Conservation (phyloP, 2,329 filamentous ascomycete species). For the Neodidymelliopsis sp. region DNA sequence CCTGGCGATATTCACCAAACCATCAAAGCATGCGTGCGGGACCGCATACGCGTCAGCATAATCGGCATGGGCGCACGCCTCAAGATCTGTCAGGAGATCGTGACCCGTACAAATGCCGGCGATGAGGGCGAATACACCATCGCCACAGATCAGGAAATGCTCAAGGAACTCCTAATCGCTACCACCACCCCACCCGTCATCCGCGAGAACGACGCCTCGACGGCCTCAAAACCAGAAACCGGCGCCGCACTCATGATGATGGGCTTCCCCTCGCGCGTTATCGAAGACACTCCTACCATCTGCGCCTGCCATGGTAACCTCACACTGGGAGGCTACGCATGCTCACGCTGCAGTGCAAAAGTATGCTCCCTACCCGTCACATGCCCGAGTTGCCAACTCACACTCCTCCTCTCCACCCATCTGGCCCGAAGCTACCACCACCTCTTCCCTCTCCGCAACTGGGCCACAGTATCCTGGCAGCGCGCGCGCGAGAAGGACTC, state of each 20-base stretch:
- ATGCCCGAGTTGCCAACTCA: constrained; percentile 89
- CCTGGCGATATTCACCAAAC: constrained; percentile 96
- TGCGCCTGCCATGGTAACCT: constrained; percentile 92
- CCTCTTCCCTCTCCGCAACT: constrained; percentile 71
- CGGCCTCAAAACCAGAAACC: constrained; percentile 47
- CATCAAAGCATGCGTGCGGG: constrained; percentile 76
- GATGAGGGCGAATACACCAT: constrained; percentile 80
- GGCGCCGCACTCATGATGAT: constrained; percentile 81
- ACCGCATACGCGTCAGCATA: constrained; percentile 86
- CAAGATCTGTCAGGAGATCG: constrained; percentile 89
- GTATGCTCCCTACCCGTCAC: constrained; percentile 90
- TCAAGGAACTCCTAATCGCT: constrained; percentile 85
- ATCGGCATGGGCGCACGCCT: constrained; percentile 92
- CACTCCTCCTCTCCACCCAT: constrained; percentile 85
- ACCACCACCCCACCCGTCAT: constrained; percentile 90
- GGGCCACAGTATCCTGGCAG: constrained; percentile 87
- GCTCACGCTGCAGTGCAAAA: constrained; percentile 85
- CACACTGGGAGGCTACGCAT: constrained; percentile 84
- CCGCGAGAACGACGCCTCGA: constrained; percentile 59
- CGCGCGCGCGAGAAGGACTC: constrained; percentile 62
- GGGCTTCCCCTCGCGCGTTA: constrained; percentile 90
- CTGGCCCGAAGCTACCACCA: constrained; percentile 51
- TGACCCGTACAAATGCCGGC: constrained; percentile 83
- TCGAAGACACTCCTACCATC: constrained; percentile 75
- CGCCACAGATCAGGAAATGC: constrained; percentile 85